Percentiles rank a stretch among this genome's conserved stretches.
Evolutionary conservation across 768 basidiomycete genomes (phyloP).

Genomic region (Lentinula sp.): DNA sequence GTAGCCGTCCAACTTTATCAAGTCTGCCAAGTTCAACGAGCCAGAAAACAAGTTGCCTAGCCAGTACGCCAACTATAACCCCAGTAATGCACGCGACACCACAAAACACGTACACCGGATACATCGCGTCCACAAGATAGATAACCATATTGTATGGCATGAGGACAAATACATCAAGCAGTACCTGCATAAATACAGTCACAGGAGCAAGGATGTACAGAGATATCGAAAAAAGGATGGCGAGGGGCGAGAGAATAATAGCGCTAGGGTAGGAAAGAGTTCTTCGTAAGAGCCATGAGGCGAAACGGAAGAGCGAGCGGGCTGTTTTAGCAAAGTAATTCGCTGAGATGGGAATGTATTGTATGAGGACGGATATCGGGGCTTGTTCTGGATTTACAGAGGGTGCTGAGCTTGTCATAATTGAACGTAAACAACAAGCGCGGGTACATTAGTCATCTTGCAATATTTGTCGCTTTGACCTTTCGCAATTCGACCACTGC

Average conservation of each 20-base stretch:
- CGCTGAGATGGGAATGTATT: neutral
- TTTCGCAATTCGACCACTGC: no score
- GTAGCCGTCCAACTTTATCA: neutral
- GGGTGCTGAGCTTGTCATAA: neutral
- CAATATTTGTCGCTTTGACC: no score
- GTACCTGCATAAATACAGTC: conserved; percentile 31
- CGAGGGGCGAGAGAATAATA: conserved; percentile 4
- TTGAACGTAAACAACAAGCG: neutral
- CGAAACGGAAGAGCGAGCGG: neutral
- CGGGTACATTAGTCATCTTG: no score
- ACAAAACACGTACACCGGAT: conserved; percentile 51
- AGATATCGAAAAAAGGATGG: conserved; percentile 22
- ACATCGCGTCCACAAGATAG: conserved; percentile 36
- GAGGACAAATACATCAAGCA: conserved; percentile 34
- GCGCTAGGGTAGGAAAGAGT: neutral
- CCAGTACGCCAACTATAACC: conserved; percentile 35
- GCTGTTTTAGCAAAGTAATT: neutral
- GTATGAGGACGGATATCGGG: neutral
- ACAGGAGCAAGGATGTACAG: conserved; percentile 45
- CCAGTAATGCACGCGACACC: conserved; percentile 53
- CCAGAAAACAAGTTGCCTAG: neutral
- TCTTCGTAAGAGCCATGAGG: neutral
- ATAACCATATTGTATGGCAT: conserved; percentile 35
- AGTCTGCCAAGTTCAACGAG: neutral
- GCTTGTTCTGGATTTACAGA: neutral